Percentiles rank a stretch among this genome's conserved stretches.
Evolutionary conservation across 257 asterid genomes (phyloP).

Genomic region (Solanum chaucha): DNA sequence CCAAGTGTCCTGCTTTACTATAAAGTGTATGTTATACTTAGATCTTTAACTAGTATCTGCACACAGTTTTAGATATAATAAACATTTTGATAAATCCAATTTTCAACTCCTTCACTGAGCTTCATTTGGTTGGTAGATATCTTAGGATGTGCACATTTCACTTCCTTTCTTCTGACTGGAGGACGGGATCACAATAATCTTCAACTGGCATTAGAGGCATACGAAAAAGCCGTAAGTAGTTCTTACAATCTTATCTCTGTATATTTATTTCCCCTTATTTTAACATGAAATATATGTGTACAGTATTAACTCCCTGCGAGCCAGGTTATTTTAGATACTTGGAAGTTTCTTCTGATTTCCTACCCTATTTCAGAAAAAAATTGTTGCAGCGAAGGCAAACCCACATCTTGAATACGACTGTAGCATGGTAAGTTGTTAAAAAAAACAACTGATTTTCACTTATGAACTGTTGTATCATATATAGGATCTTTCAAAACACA

Average conservation of each 20-base stretch:
- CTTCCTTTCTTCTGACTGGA: conserved; percentile 66
- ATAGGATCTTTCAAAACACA: background rate
- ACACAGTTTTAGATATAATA: background rate
- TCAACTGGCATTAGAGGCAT: background rate
- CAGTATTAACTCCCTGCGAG: background rate
- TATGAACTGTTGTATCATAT: background rate
- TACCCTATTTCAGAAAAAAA: conserved; percentile 51
- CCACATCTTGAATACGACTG: conserved; percentile 75
- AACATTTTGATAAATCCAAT: background rate
- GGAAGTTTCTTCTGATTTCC: background rate
- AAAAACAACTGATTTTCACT: background rate
- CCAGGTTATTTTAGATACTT: background rate
- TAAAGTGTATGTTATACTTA: background rate
- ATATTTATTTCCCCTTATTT: background rate
- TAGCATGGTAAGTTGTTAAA: conserved; percentile 25
- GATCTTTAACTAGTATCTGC: background rate
- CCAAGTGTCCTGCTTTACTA: no score
- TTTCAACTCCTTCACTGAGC: background rate
- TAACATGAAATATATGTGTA: background rate
- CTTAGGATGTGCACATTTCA: conserved; percentile 72
- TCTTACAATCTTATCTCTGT: background rate
- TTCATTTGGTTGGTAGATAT: background rate
- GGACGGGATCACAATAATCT: conserved; percentile 29
- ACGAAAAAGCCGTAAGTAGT: background rate
- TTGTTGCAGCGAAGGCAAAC: conserved; percentile 46